Conservation (phyloP, 2,329 filamentous ascomycete species). For the Sporothrix pseudoabietina region DNA sequence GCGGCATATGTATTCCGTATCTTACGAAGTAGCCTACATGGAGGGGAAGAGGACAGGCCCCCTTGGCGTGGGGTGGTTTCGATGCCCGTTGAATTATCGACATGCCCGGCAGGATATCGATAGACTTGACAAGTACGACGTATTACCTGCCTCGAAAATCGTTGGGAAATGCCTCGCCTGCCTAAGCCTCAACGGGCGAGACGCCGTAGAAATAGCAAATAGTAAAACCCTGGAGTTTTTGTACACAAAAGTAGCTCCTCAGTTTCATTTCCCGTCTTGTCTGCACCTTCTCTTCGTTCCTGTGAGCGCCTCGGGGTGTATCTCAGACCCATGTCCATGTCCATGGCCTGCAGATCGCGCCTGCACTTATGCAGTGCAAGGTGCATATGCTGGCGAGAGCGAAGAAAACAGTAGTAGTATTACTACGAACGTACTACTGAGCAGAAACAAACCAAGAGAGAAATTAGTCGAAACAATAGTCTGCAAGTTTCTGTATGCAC, state of each 20-base stretch:
- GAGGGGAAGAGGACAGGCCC: background rate
- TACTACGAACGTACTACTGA: background rate
- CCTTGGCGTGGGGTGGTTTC: background rate
- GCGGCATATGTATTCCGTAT: background rate
- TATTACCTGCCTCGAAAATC: background rate
- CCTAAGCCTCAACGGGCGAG: constrained; percentile 2
- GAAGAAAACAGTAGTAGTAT: background rate
- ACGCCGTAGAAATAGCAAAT: constrained; percentile 1
- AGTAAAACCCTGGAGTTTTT: background rate
- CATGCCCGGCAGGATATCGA: background rate
- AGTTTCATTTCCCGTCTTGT: background rate
- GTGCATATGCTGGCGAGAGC: constrained; percentile 9
- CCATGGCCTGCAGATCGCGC: constrained; percentile 14
- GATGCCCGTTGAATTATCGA: background rate
- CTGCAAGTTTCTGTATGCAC: background rate
- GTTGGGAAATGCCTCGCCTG: constrained; percentile 17
- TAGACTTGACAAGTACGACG: background rate
- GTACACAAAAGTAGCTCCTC: background rate
- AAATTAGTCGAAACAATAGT: background rate
- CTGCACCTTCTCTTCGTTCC: background rate
- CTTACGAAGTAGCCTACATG: too few species aligned
- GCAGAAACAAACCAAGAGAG: background rate
- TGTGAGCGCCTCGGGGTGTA: background rate
- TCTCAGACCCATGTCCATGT: background rate
- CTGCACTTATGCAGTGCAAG: constrained; percentile 20